Conservation (phyloP, 257 asterid genomes). For the Nicotiana sylvestris region DNA sequence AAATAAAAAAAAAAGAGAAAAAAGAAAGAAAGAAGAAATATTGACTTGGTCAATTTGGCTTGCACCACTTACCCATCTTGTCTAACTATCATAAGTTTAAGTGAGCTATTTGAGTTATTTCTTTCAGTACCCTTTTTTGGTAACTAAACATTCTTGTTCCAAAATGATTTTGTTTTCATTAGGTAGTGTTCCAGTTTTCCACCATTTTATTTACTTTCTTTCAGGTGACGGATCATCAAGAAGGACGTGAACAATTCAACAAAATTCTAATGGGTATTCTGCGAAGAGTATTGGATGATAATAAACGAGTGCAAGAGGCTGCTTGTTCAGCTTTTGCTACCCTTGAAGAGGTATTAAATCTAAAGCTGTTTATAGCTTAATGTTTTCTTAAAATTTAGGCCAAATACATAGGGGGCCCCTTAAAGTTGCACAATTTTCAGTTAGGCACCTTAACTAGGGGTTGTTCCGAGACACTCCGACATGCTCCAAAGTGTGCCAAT, state of each 20-base stretch:
- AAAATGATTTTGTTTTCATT: background rate
- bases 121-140: background rate
- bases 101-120: background rate
- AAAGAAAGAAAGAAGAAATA: too few species aligned
- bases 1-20: too few species aligned
- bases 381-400: too few species aligned
- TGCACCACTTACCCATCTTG: background rate
- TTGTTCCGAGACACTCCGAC: too few species aligned
- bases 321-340: constrained; percentile 99
- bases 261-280: constrained; percentile 75
- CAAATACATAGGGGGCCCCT: too few species aligned
- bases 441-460: too few species aligned
- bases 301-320: constrained; percentile 98
- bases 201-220: constrained; percentile 19
- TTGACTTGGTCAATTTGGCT: background rate
- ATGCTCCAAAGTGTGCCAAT: too few species aligned
- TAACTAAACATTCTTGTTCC: background rate
- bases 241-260: constrained; percentile 74
- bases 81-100: background rate
- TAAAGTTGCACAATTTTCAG: too few species aligned
- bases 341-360: constrained; percentile 76
- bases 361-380: background rate
- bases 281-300: constrained; percentile 89
- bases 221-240: constrained; percentile 59
- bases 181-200: background rate